Conservation (phyloP, 495 filamentous ascomycete species). For the Penicillium bialowiezense region DNA sequence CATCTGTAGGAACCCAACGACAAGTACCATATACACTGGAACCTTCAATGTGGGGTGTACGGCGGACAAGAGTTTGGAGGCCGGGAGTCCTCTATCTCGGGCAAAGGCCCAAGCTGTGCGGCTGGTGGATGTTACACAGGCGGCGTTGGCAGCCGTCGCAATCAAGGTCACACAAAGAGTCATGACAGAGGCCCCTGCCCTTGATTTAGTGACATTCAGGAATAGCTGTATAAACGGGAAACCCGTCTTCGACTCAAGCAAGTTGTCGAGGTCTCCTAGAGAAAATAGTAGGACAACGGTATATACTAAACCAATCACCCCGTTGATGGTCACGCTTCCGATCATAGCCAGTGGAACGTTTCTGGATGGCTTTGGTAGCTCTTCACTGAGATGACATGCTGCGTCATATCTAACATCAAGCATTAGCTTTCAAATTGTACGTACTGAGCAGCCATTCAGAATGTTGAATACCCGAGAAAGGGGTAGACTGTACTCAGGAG, state of each 20-base stretch:
- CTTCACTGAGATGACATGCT: conserved; percentile 33
- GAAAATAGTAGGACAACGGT: conserved; percentile 44
- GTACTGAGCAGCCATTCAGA: no score
- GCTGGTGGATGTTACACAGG: conserved; percentile 21
- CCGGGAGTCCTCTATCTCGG: conserved; percentile 17
- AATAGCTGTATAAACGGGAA: conserved; percentile 51
- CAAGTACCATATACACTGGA: conserved; percentile 19
- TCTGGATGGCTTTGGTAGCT: conserved; percentile 23
- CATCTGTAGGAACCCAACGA: conserved; percentile 23
- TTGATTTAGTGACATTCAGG: conserved; percentile 29
- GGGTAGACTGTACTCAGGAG: conserved; percentile 23
- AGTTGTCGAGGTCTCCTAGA: conserved; percentile 33
- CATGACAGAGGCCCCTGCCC: conserved; percentile 33
- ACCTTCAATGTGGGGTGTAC: conserved; percentile 17
- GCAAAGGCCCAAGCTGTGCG: conserved; percentile 26
- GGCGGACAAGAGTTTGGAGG: conserved; percentile 11
- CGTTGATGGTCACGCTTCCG: conserved; percentile 42
- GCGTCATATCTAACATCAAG: conserved; percentile 20
- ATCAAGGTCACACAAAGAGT: conserved; percentile 17
- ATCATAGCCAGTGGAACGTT: conserved; percentile 44
- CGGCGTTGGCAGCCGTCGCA: conserved; percentile 19
- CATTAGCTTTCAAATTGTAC: neutral
- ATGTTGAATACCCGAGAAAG: conserved; percentile 21
- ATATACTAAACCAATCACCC: conserved; percentile 39
- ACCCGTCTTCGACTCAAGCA: conserved; percentile 27